phyloP scores from a whole-genome alignment of 176 grass and related monocot species.

The Calamus simplicifolius region DNA sequence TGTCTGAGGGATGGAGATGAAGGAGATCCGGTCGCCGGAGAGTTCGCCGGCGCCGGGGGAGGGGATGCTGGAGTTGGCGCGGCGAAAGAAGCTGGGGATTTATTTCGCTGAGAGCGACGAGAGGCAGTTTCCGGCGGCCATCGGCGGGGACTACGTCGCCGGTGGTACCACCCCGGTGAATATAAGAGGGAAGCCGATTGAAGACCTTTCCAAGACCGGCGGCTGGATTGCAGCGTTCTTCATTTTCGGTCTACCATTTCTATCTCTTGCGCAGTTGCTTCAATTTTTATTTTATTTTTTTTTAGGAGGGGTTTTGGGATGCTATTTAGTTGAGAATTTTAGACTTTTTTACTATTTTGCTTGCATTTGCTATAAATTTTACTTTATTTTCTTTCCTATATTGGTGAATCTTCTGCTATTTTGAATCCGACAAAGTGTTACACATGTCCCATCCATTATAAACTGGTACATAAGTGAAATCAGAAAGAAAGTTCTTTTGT shows the following conservation, averaged over 20 bases:
- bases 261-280: background rate
- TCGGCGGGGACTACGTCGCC: constrained; percentile 29
- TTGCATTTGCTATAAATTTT: too few species aligned
- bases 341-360: too few species aligned
- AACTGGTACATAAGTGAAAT: too few species aligned
- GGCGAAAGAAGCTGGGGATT: constrained; percentile 48
- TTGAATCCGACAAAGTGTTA: too few species aligned
- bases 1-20: constrained; percentile 13
- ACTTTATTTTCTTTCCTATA: too few species aligned
- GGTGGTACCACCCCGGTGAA: constrained; percentile 53
- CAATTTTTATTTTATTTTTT: too few species aligned
- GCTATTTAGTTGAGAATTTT: too few species aligned
- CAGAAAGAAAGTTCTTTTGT: too few species aligned
- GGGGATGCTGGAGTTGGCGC: background rate
- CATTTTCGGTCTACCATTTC: constrained; percentile 47
- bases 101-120: constrained; percentile 72
- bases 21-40: constrained; percentile 64
- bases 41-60: background rate
- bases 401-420: too few species aligned
- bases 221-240: constrained; percentile 86
- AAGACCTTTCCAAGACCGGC: constrained; percentile 53
- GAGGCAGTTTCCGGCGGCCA: constrained; percentile 27
- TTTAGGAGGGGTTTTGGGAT: too few species aligned
- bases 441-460: too few species aligned
- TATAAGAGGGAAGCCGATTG: constrained; percentile 53